These are phyloP conservation scores for Capsicum pubescens DNA, from an alignment of 257 asterid species.

Conservation along the genomic window DNA sequence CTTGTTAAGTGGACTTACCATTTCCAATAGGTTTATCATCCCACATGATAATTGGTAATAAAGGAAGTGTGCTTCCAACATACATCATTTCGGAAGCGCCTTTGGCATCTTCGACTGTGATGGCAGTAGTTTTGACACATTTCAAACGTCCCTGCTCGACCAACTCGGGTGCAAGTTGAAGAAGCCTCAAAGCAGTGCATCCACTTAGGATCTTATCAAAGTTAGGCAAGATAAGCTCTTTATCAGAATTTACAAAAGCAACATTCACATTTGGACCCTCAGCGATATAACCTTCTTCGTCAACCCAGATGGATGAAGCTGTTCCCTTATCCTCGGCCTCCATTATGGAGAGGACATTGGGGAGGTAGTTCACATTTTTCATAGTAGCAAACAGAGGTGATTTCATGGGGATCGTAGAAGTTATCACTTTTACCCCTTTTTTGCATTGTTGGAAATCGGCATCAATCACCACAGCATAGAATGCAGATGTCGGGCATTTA, in stretches of 20 bases:
- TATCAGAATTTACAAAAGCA: constrained; percentile 64
- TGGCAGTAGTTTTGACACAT: constrained; percentile 50
- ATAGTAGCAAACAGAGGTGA: constrained; percentile 74
- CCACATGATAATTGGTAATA: constrained; percentile 73
- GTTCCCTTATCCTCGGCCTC: constrained; percentile 90
- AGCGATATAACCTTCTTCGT: constrained; percentile 72
- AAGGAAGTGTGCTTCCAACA: constrained; percentile 92
- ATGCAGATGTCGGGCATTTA: constrained; percentile 71
- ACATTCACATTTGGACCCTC: constrained; percentile 97
- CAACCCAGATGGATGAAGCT: constrained; percentile 76
- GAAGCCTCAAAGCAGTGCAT: constrained; percentile 86
- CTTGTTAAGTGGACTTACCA: constrained; percentile 47
- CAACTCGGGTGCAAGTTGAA: constrained; percentile 70
- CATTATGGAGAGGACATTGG: constrained; percentile 76
- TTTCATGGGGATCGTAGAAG: constrained; percentile 81
- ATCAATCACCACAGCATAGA: constrained; percentile 80
- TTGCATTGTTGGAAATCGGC: constrained; percentile 63
- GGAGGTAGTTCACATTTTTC: constrained; percentile 94
- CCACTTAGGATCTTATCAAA: constrained; percentile 81
- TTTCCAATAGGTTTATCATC: constrained; percentile 83
- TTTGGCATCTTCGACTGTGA: constrained; percentile 64
- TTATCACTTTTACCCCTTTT: constrained; percentile 76
- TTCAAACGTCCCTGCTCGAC: constrained; percentile 65
- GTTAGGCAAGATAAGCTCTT: constrained; percentile 69
- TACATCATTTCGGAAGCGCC: constrained; percentile 78